Percentiles rank a stretch among this genome's conserved stretches.
These are phyloP conservation scores for Aaosphaeria arxii DNA, from an alignment of 2,329 filamentous ascomycete species.

Conservation along the genomic window DNA sequence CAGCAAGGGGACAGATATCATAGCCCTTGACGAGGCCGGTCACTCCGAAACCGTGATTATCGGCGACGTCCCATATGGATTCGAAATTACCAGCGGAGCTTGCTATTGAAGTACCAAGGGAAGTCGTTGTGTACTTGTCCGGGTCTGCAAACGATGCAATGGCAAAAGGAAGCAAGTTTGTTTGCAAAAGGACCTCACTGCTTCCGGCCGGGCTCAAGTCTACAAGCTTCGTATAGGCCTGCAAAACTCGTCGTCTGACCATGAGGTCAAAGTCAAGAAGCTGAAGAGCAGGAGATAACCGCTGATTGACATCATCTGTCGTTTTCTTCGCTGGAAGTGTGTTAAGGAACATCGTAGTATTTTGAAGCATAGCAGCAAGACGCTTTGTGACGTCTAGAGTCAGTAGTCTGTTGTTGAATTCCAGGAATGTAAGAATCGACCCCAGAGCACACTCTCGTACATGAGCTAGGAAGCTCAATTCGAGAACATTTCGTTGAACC, in stretches of 20 bases:
- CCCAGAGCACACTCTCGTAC: slow-evolving; percentile 92
- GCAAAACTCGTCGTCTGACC: slow-evolving; percentile 87
- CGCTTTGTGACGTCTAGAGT: slow-evolving; percentile 93
- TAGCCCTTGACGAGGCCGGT: slow-evolving; percentile 81
- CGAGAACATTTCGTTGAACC: slow-evolving; percentile 75
- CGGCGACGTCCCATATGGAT: slow-evolving; percentile 88
- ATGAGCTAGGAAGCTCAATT: slow-evolving; percentile 89
- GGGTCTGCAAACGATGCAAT: slow-evolving; percentile 92
- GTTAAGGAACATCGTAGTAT: slow-evolving; percentile 85
- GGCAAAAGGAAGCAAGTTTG: slow-evolving; percentile 84
- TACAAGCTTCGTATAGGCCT: slow-evolving; percentile 91
- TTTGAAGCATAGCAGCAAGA: slow-evolving; percentile 91
- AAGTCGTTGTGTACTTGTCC: slow-evolving; percentile 80
- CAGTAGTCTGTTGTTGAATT: slow-evolving; percentile 87
- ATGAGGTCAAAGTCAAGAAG: slow-evolving; percentile 88
- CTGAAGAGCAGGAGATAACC: slow-evolving; percentile 80
- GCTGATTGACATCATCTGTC: slow-evolving; percentile 80
- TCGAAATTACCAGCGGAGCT: slow-evolving; percentile 88
- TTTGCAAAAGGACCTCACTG: slow-evolving; percentile 82
- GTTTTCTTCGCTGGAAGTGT: slow-evolving; percentile 79
- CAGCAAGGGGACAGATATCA: slow-evolving; percentile 66
- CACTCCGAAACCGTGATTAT: slow-evolving; percentile 93
- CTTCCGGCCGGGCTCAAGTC: slow-evolving; percentile 82
- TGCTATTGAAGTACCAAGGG: slow-evolving; percentile 86
- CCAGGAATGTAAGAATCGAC: slow-evolving; percentile 85